A percentile compares a stretch with the other conserved stretches of the same genome.
These are phyloP conservation scores for Acorus calamus DNA, from an alignment of 106 monocot species.

Conservation along the genomic window DNA sequence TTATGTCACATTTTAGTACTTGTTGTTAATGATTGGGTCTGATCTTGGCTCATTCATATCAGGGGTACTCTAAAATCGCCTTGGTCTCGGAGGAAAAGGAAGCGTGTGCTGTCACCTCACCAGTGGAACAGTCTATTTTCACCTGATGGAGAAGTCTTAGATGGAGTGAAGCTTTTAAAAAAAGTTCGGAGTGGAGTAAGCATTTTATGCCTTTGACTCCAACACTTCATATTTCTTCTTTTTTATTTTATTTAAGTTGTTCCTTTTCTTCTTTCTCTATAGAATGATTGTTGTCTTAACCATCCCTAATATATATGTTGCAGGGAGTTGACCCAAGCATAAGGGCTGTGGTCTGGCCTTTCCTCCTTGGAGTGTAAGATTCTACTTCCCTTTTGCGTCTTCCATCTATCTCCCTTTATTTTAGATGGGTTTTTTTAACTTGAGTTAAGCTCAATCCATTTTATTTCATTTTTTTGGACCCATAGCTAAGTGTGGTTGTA, in stretches of 20 bases:
- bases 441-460: no score
- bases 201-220: not conserved
- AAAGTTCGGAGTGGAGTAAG: conserved; percentile 74
- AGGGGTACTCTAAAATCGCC: conserved; percentile 68
- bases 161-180: conserved; percentile 63
- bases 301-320: conserved; percentile 5
- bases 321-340: conserved; percentile 88
- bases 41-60: conserved; percentile 1
- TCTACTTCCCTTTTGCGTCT: not conserved
- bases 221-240: conserved; percentile 2
- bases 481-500: no score
- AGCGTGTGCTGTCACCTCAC: conserved; percentile 33
- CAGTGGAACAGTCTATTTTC: conserved; percentile 51
- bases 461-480: no score
- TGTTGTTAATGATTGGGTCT: not conserved
- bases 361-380: conserved; percentile 92
- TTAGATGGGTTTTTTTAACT: no score
- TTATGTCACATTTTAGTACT: not conserved
- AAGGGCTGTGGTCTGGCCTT: conserved; percentile 87
- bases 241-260: conserved; percentile 1
- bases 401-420: not conserved
- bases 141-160: conserved; percentile 55
- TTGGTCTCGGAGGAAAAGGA: conserved; percentile 73
- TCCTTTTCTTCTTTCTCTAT: not conserved
- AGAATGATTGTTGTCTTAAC: not conserved